A percentile compares a stretch with the other conserved stretches of the same genome.
Conservation (phyloP, 805 yeast genomes). For the Danielozyma ontarioensis region DNA sequence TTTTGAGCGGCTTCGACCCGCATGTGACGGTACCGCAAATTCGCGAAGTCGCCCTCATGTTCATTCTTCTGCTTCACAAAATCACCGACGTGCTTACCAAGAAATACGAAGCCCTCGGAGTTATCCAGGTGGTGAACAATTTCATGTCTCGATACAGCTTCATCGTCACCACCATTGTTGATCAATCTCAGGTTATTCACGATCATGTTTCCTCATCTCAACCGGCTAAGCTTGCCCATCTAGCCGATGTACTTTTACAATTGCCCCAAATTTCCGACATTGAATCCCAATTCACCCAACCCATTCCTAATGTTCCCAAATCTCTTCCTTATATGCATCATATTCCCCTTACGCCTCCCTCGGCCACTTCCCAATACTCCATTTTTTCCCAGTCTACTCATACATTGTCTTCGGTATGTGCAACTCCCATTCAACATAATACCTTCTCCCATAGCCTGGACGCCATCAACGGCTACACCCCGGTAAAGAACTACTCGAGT, state of each 20-base stretch:
- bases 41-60: slow-evolving; percentile 37
- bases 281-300: background rate
- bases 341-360: slow-evolving; percentile 35
- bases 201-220: slow-evolving; percentile 4
- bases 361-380: slow-evolving; percentile 37
- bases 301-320: slow-evolving; percentile 1
- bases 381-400: slow-evolving; percentile 25
- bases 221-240: slow-evolving; percentile 12
- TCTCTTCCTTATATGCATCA: slow-evolving; percentile 2
- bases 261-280: slow-evolving; percentile 12
- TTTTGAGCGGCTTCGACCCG: slow-evolving; percentile 42
- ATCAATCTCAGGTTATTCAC: slow-evolving; percentile 14
- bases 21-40: slow-evolving; percentile 34
- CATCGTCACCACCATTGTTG: slow-evolving; percentile 18
- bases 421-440: slow-evolving; percentile 19
- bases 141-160: slow-evolving; percentile 12
- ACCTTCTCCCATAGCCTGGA: slow-evolving; percentile 4
- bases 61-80: slow-evolving; percentile 37
- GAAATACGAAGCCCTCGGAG: slow-evolving; percentile 50
- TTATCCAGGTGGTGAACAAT: slow-evolving; percentile 41
- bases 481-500: slow-evolving; percentile 1
- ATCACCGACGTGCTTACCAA: slow-evolving; percentile 49
- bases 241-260: slow-evolving; percentile 23
- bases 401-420: slow-evolving; percentile 14
- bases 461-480: slow-evolving; percentile 4